Percentiles rank a stretch among this genome's conserved stretches.
Conservation (phyloP, 2,329 filamentous ascomycete species). For the Periconia digitata region DNA sequence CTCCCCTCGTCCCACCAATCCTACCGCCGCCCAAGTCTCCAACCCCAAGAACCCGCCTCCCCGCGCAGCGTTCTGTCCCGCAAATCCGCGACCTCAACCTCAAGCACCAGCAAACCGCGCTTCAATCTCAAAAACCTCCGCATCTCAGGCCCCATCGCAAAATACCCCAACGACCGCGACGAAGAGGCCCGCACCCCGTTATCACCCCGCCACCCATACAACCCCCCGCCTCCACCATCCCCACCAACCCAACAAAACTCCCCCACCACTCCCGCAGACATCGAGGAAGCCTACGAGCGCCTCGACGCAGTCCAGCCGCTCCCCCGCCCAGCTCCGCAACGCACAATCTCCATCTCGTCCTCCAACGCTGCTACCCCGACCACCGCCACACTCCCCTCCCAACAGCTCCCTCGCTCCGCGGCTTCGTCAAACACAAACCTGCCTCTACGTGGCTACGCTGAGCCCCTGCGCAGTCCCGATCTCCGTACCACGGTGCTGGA, state of each 20-base stretch:
- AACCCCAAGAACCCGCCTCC: constrained; percentile 19
- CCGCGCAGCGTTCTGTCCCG: constrained; percentile 43
- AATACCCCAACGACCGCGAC: constrained; percentile 44
- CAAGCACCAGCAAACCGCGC: constrained; percentile 36
- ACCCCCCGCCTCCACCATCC: constrained; percentile 57
- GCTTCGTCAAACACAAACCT: constrained; percentile 26
- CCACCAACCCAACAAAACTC: constrained; percentile 48
- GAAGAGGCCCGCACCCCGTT: constrained; percentile 56
- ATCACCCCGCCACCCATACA: constrained; percentile 59
- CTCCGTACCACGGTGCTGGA: constrained; percentile 50
- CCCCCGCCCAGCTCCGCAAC: constrained; percentile 38
- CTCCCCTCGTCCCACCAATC: constrained; percentile 10
- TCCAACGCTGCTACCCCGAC: constrained; percentile 12
- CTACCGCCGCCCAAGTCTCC: constrained; percentile 14
- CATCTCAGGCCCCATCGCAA: constrained; percentile 59
- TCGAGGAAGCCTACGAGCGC: constrained; percentile 34
- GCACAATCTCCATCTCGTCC: constrained; percentile 14
- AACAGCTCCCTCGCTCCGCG: constrained; percentile 10
- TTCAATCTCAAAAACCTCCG: constrained; percentile 57
- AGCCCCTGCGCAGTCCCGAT: constrained; percentile 30
- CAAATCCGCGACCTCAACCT: constrained; percentile 39
- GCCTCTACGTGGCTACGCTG: constrained; percentile 39
- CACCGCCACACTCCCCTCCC: constrained; percentile 3
- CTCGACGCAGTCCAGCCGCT: constrained; percentile 40
- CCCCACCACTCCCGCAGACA: constrained; percentile 27